Percentiles rank a stretch among this genome's conserved stretches.
These are phyloP conservation scores for Aspergillus oerlinghausenensis DNA, from an alignment of 2,329 filamentous ascomycete species.

Conservation along the genomic window DNA sequence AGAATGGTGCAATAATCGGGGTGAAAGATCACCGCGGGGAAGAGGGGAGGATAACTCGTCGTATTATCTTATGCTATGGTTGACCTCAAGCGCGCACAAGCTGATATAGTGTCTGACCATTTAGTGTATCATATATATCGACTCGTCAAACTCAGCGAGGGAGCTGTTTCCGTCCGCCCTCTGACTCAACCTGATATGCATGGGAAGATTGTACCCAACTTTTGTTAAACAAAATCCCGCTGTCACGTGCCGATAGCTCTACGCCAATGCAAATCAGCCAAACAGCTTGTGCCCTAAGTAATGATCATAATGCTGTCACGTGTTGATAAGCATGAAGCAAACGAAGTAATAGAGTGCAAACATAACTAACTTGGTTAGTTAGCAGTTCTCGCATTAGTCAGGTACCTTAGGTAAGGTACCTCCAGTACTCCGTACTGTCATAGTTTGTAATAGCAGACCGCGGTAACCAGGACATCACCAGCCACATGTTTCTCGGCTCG, in stretches of 20 bases:
- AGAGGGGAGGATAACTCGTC: background rate
- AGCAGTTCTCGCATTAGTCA: background rate
- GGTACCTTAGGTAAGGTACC: background rate
- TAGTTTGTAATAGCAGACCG: slow-evolving; percentile 12
- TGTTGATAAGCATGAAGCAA: slow-evolving; percentile 25
- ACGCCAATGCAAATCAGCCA: slow-evolving; percentile 25
- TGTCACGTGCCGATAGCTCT: slow-evolving; percentile 10
- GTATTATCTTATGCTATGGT: background rate
- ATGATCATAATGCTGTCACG: slow-evolving; percentile 12
- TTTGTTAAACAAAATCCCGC: slow-evolving; percentile 4
- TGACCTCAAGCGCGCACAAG: background rate
- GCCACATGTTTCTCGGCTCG: slow-evolving; percentile 37
- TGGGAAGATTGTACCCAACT: background rate
- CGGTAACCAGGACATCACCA: slow-evolving; percentile 27
- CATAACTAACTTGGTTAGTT: background rate
- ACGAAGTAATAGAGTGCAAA: slow-evolving; percentile 24
- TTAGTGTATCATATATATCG: background rate
- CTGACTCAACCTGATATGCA: background rate
- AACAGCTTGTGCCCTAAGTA: slow-evolving; percentile 14
- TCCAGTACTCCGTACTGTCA: too few relatives aligned
- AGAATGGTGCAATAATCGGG: background rate
- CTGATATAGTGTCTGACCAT: background rate
- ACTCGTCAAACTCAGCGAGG: background rate
- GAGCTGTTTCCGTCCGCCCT: background rate
- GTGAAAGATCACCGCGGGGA: background rate